Base-by-base conservation (phyloP, 108 stramenopile genomes). In the Nannochloropsis salina region DNA sequence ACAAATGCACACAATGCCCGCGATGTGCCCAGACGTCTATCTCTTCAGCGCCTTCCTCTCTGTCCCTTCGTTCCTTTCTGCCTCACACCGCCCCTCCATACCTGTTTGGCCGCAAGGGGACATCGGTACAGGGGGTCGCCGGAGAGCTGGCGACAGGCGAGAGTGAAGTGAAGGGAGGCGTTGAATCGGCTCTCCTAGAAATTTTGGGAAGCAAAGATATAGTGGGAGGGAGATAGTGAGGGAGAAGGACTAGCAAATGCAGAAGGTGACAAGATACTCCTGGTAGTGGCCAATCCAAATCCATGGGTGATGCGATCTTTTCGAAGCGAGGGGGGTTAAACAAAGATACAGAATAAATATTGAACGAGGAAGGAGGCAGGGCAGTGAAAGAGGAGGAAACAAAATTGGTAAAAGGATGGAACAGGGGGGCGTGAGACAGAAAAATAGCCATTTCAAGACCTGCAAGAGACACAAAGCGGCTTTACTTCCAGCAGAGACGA, bases 141-240 rank as follows among this genome's bases (percentile, higher is more conserved):
- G 20, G n/a, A n/a, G 61, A 74, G 61, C 61, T 74, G 61, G 61
- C 61, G 61, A 4, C 20, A 74, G 61, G 61, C 61, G 61, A 74
- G 61, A n/a, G 61, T 74, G 8, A 74, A 74, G 6, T 74, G 61
- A n/a, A 74, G 61, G 61, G 61, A 74, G 61, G 61, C 61, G 61
- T 74, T 74, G 61, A 74, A 74, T 15, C 61, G 61, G 61, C 20
- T n/a, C 61, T 74, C 61, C 61, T 74, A 8, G 3, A 74, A n/a
- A 51, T 0, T 1, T 15, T 2, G 61, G 61, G 61, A 74, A 3
- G 61, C 0, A 74, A 0, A 74, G 61, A n/a, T 15, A 74, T 6
- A n/a, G 61, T n/a, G 61, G 61, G 61, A 74, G 61, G 61, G 61
- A 74, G 47, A 15, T 12, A 51, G 15, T 10, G 47, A 51, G 0